Evolutionary conservation across 1,284 basidiomycete genomes (phyloP), one percentile per base, ranked within the genome.

Genomic region (Stygiomarasmius scandens): DNA sequence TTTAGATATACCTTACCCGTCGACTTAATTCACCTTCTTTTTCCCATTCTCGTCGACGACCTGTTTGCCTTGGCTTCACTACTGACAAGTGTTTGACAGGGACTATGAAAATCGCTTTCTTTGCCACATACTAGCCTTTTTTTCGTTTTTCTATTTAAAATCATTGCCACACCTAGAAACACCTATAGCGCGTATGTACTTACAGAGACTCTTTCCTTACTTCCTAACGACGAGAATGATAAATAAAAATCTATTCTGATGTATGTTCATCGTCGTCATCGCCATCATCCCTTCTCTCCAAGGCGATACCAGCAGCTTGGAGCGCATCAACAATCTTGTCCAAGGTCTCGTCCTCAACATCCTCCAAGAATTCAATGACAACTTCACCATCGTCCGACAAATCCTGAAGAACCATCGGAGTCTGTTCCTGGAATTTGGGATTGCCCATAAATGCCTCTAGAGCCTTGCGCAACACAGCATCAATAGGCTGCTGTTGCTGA

Each of bases 401-500:
- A 32, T 58, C 57, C 25, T 58, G 56, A 10, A 60, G 38, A 48
- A 57, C 22, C 24, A 55, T 41, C n/a, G 54, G 58, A n/a, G 51
- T 25, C 12, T 32, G 29, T 9, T 50, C 52, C 48, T 50, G 43
- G 19, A 44, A 32, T 2, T 34, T 25, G 19, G 14, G 29, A 25
- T 49, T 51, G 6, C 44, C 55, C 59, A 80, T 70, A 46, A 85
- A 61, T 20, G 77, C 74, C 63, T 82, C 80, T 24, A 81, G 55
- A 11, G 75, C 69, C 63, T 76, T 73, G 45, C 73, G 73, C 48
- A 79, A 53, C 23, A 73, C 49, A 3, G 76, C 72, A 43, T 65
- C 68, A 52, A 74, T 45, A 69, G n/a, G 24, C 59, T 55, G 24
- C 60, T 56, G 67, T 66, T 55, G 71, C 72, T 71, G 27, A 58